A percentile compares a stretch with the other conserved stretches of the same genome.
phyloP scores from a whole-genome alignment of 2,329 filamentous ascomycete genomes.

The Nemania abortiva region DNA sequence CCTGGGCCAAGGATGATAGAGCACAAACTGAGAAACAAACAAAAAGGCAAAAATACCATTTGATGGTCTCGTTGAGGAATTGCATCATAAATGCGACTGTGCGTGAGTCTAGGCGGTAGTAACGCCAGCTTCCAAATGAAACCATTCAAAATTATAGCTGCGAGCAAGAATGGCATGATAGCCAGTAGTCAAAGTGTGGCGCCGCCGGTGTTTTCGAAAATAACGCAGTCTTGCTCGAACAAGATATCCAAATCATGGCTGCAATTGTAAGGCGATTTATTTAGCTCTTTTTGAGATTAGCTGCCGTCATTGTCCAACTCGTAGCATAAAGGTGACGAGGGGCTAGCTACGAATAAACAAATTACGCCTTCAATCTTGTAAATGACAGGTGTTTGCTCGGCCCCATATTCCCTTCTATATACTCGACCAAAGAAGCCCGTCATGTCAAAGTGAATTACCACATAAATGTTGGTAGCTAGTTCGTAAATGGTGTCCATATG shows the following conservation, averaged over 20 bases:
- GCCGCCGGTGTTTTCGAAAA: too few relatives aligned
- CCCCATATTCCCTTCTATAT: conserved; percentile 33
- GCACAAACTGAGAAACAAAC: not conserved
- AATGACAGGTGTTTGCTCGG: conserved; percentile 29
- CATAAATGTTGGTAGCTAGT: conserved; percentile 19
- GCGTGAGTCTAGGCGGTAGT: not conserved
- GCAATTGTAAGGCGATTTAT: conserved; percentile 21
- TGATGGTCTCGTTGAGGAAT: not conserved
- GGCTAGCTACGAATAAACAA: conserved; percentile 23
- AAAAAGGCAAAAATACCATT: not conserved
- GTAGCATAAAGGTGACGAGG: not conserved
- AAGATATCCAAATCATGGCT: not conserved
- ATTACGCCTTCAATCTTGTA: conserved; percentile 21
- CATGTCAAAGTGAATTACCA: conserved; percentile 16
- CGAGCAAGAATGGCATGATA: too few relatives aligned
- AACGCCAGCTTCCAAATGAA: too few relatives aligned
- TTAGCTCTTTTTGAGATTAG: conserved; percentile 17
- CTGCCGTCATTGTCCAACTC: conserved; percentile 17
- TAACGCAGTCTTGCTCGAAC: too few relatives aligned
- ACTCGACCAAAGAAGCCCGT: conserved; percentile 24
- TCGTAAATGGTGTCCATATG: conserved; percentile 32
- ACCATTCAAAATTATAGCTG: too few relatives aligned
- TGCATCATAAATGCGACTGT: not conserved
- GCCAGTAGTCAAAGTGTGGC: too few relatives aligned
- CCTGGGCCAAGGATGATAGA: not conserved